Evolutionary conservation across 2,329 filamentous ascomycete genomes (phyloP).

Genomic region (Ophiostoma sp.): DNA sequence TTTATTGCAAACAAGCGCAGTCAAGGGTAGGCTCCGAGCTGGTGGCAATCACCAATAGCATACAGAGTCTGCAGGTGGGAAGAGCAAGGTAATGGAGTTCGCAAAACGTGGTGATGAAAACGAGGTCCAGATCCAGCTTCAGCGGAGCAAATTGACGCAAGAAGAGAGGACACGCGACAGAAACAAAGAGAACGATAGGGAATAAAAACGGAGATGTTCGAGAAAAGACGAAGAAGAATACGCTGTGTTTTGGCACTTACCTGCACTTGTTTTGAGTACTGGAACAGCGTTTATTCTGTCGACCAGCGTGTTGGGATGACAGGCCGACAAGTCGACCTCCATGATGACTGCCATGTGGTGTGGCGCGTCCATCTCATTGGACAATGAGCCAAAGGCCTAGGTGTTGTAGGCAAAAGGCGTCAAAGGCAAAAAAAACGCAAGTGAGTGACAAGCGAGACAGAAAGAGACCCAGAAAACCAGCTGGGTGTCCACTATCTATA

Average conservation of each 20-base stretch:
- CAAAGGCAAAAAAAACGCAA: background rate
- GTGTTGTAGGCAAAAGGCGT: conserved; percentile 7
- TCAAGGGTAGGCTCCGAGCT: conserved; percentile 10
- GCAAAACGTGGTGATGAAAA: conserved; percentile 13
- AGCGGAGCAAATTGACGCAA: conserved; percentile 17
- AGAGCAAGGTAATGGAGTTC: no score
- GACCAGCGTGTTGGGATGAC: conserved; percentile 44
- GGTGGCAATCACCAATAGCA: conserved; percentile 11
- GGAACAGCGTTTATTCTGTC: conserved; percentile 53
- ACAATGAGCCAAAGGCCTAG: conserved; percentile 17
- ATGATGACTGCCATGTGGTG: conserved; percentile 38
- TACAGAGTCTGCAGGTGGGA: background rate
- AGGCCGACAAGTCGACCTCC: conserved; percentile 48
- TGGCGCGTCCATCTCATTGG: conserved; percentile 35
- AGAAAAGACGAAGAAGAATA: conserved; percentile 19
- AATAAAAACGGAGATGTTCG: conserved; percentile 9
- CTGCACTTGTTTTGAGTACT: conserved; percentile 54
- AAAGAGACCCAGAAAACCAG: conserved; percentile 16
- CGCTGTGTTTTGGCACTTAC: conserved; percentile 39
- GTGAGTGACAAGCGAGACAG: background rate
- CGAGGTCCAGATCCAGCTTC: conserved; percentile 15
- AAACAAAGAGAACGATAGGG: conserved; percentile 16
- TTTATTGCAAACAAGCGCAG: conserved; percentile 16
- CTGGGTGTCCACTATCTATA: conserved; percentile 22
- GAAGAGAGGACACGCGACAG: conserved; percentile 22